Evolutionary conservation across 2,329 filamentous ascomycete species (phyloP).

Genomic region (Aspergillus sergii): DNA sequence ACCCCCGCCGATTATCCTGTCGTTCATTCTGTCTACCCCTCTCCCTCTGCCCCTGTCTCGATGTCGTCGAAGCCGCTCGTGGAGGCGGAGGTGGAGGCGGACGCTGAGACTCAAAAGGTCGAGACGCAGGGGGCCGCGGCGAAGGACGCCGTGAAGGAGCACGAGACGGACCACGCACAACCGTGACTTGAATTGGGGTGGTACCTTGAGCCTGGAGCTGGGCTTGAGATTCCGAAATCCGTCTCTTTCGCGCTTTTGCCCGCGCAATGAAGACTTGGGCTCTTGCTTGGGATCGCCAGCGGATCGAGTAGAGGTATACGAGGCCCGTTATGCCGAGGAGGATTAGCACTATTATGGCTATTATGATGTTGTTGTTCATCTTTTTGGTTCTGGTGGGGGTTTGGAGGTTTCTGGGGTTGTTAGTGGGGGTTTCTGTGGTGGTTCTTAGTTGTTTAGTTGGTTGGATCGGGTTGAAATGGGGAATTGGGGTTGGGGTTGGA

Average conservation of each 20-base stretch:
- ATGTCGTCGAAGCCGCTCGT: not conserved
- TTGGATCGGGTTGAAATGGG: not conserved
- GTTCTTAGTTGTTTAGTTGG: not conserved
- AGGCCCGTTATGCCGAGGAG: not conserved
- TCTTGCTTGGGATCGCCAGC: not conserved
- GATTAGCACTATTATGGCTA: not conserved
- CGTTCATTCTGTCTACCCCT: not conserved
- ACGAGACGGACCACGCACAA: not conserved
- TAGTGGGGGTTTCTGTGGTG: not conserved
- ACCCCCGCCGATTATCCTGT: not conserved
- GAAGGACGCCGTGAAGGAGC: not conserved
- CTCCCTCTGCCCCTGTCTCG: not conserved
- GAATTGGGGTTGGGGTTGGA: not conserved
- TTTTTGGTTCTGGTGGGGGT: not conserved
- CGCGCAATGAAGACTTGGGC: not conserved
- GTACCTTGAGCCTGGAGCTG: not conserved
- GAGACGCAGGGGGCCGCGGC: not conserved
- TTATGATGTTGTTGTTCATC: not conserved
- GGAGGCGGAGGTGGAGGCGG: not conserved
- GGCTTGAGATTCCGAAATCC: not conserved
- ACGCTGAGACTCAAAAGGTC: too few relatives aligned
- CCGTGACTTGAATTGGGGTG: not conserved
- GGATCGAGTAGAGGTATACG: not conserved
- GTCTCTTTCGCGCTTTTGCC: not conserved
- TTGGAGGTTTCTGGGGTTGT: not conserved